These are phyloP conservation scores for Rhizopus stolonifer DNA, from an alignment of 371 early-diverging fungal genomes.

Conservation along the genomic window DNA sequence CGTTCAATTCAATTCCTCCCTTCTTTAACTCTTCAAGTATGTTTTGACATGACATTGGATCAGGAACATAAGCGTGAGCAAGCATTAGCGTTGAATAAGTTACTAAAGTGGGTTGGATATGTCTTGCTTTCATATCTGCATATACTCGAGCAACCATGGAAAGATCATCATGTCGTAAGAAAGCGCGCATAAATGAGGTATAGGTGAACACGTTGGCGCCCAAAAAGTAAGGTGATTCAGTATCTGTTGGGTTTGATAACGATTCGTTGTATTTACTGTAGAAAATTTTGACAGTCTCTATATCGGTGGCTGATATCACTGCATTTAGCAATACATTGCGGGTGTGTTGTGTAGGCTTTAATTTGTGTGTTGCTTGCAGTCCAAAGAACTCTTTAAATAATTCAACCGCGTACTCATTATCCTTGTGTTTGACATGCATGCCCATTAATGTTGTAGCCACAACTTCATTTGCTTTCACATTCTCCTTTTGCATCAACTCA, in stretches of 20 bases:
- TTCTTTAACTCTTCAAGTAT: conserved; percentile 36
- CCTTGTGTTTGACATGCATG: conserved; percentile 47
- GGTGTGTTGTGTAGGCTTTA: conserved; percentile 30
- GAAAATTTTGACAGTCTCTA: conserved; percentile 21
- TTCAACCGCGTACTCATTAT: conserved; percentile 35
- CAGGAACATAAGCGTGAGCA: conserved; percentile 44
- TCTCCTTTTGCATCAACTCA: conserved; percentile 32
- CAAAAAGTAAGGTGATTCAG: conserved; percentile 11
- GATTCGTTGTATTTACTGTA: conserved; percentile 30
- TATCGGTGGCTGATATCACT: conserved; percentile 25
- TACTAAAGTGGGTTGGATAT: conserved; percentile 39
- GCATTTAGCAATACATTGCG: conserved; percentile 45
- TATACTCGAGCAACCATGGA: conserved; percentile 43
- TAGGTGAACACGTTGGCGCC: conserved; percentile 40
- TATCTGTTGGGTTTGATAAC: conserved; percentile 7
- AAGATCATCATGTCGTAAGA: conserved; percentile 36
- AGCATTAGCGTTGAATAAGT: conserved; percentile 47
- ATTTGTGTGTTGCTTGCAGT: background rate
- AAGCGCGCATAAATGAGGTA: conserved; percentile 52
- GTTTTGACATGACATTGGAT: conserved; percentile 37
- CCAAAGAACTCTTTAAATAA: conserved; percentile 39
- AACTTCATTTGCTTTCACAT: conserved; percentile 27
- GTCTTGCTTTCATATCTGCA: conserved; percentile 35
- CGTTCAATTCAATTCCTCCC: conserved; percentile 28
- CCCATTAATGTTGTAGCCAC: conserved; percentile 46